Evolutionary conservation across 1,139 yeast genomes (phyloP), one percentile per base, ranked within the genome.

Genomic region (Lodderomyces orthopsilosis): DNA sequence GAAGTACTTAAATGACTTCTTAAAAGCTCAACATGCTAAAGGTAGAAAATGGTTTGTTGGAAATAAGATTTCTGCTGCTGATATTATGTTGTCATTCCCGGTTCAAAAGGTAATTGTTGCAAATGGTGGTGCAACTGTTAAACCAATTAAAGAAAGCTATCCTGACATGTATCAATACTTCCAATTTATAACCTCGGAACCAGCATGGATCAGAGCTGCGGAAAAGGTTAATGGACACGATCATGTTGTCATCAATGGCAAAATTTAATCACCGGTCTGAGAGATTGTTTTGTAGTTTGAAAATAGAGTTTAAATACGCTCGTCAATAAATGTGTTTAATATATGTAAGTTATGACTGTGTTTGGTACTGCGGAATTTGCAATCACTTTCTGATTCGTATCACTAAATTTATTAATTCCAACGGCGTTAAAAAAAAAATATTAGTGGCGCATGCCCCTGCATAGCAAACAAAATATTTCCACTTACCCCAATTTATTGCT

Each of bases 71-170:
- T 58, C 71, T 18, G 73, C 56, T 5, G 77, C 75, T 1, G 77
- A 71, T 48, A 58, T 71, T 33, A 61, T 67, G 19, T 60, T 70
- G 42, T 49, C 56, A n/a, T 71, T 63, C 56, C 75, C 76, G 1
- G 36, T 70, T 33, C 46, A 30, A 17, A 14, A 8, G 4, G 57
- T 58, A 17, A 53, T 54, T 39, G 42, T 64, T 3, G 62, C 62
- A 41, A 37, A 38, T 14, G 47, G 53, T 12, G 37, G 22, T 23
- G 22, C 24, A n/a, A 22, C 35, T n/a, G 36, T 38, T 3, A 30
- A 28, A 13, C 21, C 32, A 12, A 13, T 43, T 12, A 50, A 50
- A 33, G 34, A 30, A 10, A 8, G 17, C 19, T 59, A 30, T 12
- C 34, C 34, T 30, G 34, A 30, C 18, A 30, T 30, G 34, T 30